A percentile compares a stretch with the other conserved stretches of the same genome.
Evolutionary conservation across 1,139 yeast genomes (phyloP).

Genomic region (Tardiomyces depauwii): DNA sequence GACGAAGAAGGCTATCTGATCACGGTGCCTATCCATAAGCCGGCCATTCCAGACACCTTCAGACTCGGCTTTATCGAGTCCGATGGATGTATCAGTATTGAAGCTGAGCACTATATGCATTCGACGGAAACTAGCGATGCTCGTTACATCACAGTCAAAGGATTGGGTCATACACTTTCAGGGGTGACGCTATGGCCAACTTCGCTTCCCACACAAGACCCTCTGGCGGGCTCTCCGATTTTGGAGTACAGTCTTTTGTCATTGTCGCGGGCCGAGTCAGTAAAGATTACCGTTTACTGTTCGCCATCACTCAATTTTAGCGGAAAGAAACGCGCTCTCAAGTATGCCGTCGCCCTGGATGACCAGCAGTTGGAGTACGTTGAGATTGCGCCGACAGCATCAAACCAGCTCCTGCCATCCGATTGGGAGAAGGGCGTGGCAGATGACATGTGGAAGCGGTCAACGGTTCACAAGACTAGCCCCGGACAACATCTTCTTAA

Average conservation of each 20-base stretch:
- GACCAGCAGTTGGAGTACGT: constrained; percentile 3
- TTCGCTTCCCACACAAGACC: constrained; percentile 5
- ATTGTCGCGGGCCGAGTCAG: constrained; percentile 4
- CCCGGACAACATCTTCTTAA: constrained; percentile 10
- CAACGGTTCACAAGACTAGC: constrained; percentile 5
- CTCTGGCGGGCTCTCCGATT: constrained; percentile 5
- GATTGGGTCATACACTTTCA: constrained; percentile 9
- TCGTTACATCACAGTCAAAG: constrained; percentile 6
- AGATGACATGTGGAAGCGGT: constrained; percentile 10
- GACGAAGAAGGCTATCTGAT: background rate
- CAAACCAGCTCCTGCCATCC: constrained; percentile 8
- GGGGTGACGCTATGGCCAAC: constrained; percentile 13
- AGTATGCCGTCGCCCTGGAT: constrained; percentile 11
- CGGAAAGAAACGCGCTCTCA: constrained; percentile 7
- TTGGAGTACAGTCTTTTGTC: background rate
- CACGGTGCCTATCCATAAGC: constrained; percentile 4
- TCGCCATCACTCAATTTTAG: constrained; percentile 11
- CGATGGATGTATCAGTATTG: constrained; percentile 10
- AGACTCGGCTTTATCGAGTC: constrained; percentile 10
- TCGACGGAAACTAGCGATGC: constrained; percentile 4
- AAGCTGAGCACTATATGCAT: constrained; percentile 6
- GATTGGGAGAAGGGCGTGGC: constrained; percentile 13
- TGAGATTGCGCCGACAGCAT: constrained; percentile 1
- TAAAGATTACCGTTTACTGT: constrained; percentile 9
- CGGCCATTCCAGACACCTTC: constrained; percentile 6